These are phyloP conservation scores for Pythium chondricola DNA, from an alignment of 352 stramenopile species.

Conservation along the genomic window DNA sequence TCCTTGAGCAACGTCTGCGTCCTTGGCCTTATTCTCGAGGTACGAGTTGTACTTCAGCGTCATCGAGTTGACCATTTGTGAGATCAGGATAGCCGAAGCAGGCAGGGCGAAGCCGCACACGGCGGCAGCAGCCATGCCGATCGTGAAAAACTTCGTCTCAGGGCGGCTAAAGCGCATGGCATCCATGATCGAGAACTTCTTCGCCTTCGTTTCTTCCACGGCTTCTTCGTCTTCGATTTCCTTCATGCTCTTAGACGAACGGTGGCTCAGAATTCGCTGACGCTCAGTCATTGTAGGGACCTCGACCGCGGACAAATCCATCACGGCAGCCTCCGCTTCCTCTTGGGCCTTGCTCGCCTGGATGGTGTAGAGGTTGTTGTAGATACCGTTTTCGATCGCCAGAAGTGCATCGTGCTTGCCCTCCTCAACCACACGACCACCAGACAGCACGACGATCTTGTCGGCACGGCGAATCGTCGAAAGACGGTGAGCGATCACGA, in stretches of 20 bases:
- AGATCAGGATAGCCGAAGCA: slow-evolving; percentile 10
- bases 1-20: slow-evolving; percentile 1
- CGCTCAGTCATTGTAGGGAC: slow-evolving; percentile 60
- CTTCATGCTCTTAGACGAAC: slow-evolving; percentile 35
- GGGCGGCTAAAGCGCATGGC: slow-evolving; percentile 9
- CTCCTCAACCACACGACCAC: slow-evolving; percentile 26
- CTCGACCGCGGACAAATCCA: slow-evolving; percentile 66
- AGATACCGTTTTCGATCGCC: slow-evolving; percentile 51
- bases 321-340: not conserved
- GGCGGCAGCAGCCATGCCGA: not conserved
- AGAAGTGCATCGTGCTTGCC: slow-evolving; percentile 31
- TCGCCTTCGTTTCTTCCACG: too few species aligned
- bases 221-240: slow-evolving; percentile 38
- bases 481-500: slow-evolving; percentile 49
- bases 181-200: slow-evolving; percentile 19
- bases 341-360: slow-evolving; percentile 9
- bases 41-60: slow-evolving; percentile 17
- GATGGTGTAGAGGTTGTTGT: slow-evolving; percentile 80
- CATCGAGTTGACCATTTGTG: slow-evolving; percentile 18
- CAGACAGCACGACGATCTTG: slow-evolving; percentile 34
- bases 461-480: slow-evolving; percentile 40
- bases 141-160: slow-evolving; percentile 15
- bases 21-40: not conserved
- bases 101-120: slow-evolving; percentile 2
- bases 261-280: slow-evolving; percentile 69